Evolutionary conservation across 148 eudicot genomes (phyloP).

Genomic region (Salicornia ramosissima): DNA sequence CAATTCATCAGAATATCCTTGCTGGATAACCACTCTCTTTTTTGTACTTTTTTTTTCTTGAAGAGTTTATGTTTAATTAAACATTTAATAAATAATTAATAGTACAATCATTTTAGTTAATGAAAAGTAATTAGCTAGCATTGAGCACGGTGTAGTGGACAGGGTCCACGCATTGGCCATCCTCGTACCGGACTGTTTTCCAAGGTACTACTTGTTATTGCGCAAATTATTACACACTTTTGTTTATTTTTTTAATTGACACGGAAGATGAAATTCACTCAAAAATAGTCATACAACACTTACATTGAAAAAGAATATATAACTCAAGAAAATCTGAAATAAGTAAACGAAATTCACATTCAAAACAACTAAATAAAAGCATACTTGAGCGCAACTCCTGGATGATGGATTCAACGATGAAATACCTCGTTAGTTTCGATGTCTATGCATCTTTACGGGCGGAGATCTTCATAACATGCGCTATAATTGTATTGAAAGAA

Average conservation of each 20-base stretch:
- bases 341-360: too few relatives aligned
- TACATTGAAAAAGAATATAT: neutral
- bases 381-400: too few relatives aligned
- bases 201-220: neutral
- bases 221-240: neutral
- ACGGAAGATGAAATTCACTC: too few relatives aligned
- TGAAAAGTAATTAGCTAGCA: neutral
- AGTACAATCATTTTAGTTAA: neutral
- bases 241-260: too few relatives aligned
- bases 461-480: too few relatives aligned
- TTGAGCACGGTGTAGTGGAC: constrained; percentile 18
- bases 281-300: neutral
- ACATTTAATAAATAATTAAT: neutral
- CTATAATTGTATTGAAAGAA: too few relatives aligned
- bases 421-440: too few relatives aligned
- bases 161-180: constrained; percentile 23
- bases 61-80: neutral
- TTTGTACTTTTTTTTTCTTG: neutral
- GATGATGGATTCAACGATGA: too few relatives aligned
- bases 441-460: too few relatives aligned
- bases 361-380: too few relatives aligned
- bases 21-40: constrained; percentile 23
- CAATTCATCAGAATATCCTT: constrained; percentile 15
- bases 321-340: too few relatives aligned
- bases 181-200: constrained; percentile 21